Base-by-base conservation (phyloP, 2,329 filamentous ascomycete genomes). In the Scorias spongiosa region DNA sequence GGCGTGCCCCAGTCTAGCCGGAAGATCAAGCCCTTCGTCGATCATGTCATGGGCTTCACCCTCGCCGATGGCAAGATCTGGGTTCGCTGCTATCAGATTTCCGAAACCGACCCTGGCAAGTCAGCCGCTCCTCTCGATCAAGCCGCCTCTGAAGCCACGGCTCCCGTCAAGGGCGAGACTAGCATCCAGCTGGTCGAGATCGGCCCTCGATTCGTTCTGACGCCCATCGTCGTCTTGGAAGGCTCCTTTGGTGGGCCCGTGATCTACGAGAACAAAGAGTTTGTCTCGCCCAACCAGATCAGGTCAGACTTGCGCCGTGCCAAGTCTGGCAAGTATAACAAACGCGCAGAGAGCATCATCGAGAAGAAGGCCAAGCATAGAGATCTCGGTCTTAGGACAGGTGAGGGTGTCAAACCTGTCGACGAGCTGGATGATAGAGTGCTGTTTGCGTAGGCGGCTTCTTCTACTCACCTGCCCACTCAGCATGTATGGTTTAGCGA, bases 201-300 rank as follows among this genome's bases (percentile, higher is more conserved):
- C 49, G 91, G 91, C 0, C 91, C 91, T 0, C 76, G 91, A 39
- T 89, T 95, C 54, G 87, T 95, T 28, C 70, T 95, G 42, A 95
- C 87, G 20, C 89, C 91, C 1, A 95, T 95, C 51, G 80, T 96
- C 45, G 94, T 96, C 52, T 79, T 93, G 54, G 91, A 98, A 62
- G 87, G 86, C 38, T 88, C 84, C 48, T 96, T 98, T 55, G 89
- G 89, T 43, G 91, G 91, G 0, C 89, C 91, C 2, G 86, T 96
- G 51, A 93, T 98, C 58, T 98, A 93, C 67, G 86, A 96, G 71
- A 96, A 96, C 70, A 91, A 86, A 72, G 82, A 94, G 63, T 98
- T 94, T 57, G 84, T 98, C 43, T 91, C 83, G 53, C 91, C 91
- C 9, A 98, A 98, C 75, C 85, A 95, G 66, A 78, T 96, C 50